Base-by-base conservation (phyloP, 2,329 filamentous ascomycete species). In the Hypoxylon rubiginosum region DNA sequence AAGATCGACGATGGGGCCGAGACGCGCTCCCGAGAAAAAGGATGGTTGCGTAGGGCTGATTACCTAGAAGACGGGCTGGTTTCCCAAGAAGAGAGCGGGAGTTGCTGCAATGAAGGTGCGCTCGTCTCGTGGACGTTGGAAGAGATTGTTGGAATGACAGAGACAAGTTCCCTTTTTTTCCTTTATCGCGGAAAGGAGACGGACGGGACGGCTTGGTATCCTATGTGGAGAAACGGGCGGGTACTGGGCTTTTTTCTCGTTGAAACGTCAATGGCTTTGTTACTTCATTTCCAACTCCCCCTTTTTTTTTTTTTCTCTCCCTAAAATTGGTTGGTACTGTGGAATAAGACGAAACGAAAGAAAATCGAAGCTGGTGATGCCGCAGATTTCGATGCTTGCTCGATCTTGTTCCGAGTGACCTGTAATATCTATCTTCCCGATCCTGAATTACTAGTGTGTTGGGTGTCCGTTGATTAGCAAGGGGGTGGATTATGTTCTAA, bases 181-280 rank as follows among this genome's bases (percentile, higher is more conserved):
- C 54, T 62, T 64, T 57, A 62, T 58, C 67, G 60, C 52, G 50
- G 61, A 64, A 70, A 62, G 64, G 66, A 66, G 60, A 66, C 62
- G 56, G 62, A 58, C 61, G 58, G 58, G 60, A 63, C 63, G 53
- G 59, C 53, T 67, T 66, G 62, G 64, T 64, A 69, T 67, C 36
- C 59, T 62, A 72, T 65, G 69, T 69, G 68, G 67, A 70, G 67
- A n/a, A 67, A 68, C 39, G 45, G 62, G 70, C 70, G 67, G 64
- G 66, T 67, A 71, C 59, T 43, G 52, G 66, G 62, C 13, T 49
- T 48, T 43, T 69, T 70, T 70, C 60, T 72, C 64, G 62, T 72
- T 68, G 67, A 70, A 58, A 69, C 53, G 66, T 69, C 68, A 72
- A 69, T 65, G 68, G 62, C 71, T 72, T 72, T 73, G 71, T 72